Evolutionary conservation across 306 rosid genomes (phyloP), one percentile per base, ranked within the genome.

Genomic region (Cajanus cajan): DNA sequence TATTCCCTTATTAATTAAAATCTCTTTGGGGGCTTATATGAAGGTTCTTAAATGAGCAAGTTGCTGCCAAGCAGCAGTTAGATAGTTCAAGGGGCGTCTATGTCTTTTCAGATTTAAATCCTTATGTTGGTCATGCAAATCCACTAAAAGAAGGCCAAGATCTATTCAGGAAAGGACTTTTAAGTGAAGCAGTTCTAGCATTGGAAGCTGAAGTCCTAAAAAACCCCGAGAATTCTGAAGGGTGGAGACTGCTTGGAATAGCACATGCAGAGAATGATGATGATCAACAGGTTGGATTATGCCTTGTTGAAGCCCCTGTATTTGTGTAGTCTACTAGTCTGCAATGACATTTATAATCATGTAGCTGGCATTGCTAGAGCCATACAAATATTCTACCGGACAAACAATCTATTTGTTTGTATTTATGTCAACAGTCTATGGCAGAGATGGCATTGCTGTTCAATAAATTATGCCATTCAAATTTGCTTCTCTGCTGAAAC

Each of bases 151-250:
- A 93, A 90, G 99, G 99, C 41, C 99, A 93, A 77, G 99, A 96
- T 48, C 90, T 96, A 79, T 96, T 96, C 87, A 93, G 92, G 76
- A 93, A 89, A 83, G 99, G 99, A 54, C 98, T 96, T 80, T 74
- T 96, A 89, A 96, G 99, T 84, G 99, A 96, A 87, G 98, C 99
- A 25, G 99, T 93, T 86, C 96, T 96, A 72, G 99, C 99, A 59
- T 88, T 96, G 85, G 99, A 96, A 88, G 99, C 99, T 41, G 99
- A 96, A 84, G 98, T 96, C 78, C 44, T 96, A 87, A 96, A 93
- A 90, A 96, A 88, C 87, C 97, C 97, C 74, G 97, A 96, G 6
- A 93, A 91, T 82, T 89, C 97, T 48, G 98, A 96, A 88, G 98
- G 98, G 63, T 96, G 99, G 99, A 93, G 99, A 83, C 87, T 96